Evolutionary conservation across 768 basidiomycete species (phyloP), one percentile per base, ranked within the genome.

Genomic region (Lyophyllum decastes): DNA sequence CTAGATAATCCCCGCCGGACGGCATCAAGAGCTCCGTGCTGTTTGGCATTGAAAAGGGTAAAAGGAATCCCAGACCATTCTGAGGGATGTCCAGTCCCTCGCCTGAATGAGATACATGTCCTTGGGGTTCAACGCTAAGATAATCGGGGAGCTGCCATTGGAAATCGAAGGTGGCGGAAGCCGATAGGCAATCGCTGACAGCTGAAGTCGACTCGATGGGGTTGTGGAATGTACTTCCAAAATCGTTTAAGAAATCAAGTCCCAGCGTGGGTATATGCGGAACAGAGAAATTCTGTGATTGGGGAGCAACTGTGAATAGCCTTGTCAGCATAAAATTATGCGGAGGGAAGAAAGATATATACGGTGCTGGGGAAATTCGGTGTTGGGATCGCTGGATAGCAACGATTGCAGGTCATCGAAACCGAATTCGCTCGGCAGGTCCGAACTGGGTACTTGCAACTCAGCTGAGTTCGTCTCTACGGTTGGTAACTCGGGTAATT

Each of bases 231-330:
- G 21, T 19, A 33, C 5, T 22, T 34, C 48, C 49, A 14, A 57
- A 53, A 4, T 54, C 54, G n/a, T 44, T 40, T 0, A 25, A 22
- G 0, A 53, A 11, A 21, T 43, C 48, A 9, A 41, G 30, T 41
- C 26, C 52, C 11, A 54, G 34, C 2, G 34, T 45, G 2, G 50
- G 44, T 21, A 41, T 27, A 14, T 35, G 33, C 2, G 51, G 43
- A 19, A 46, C 44, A 6, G 41, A 30, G 14, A 61, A 11, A 17
- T 54, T 56, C 27, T 57, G 60, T 1, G 49, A 22, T 45, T 46
- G 19, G 7, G 57, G 22, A 14, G 41, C 21, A 17, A 27, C 26
- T 52, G 24, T 17, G 35, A 38, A 38, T 11, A 4, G 16, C 3
- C 14, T 16, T 7, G n/a, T 41, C 10, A 26, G 26, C 2, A 30